A percentile compares a stretch with the other conserved stretches of the same genome.
These are phyloP conservation scores for Actinomortierella ambigua DNA, from an alignment of 371 early-diverging fungal genomes.

Conservation along the genomic window DNA sequence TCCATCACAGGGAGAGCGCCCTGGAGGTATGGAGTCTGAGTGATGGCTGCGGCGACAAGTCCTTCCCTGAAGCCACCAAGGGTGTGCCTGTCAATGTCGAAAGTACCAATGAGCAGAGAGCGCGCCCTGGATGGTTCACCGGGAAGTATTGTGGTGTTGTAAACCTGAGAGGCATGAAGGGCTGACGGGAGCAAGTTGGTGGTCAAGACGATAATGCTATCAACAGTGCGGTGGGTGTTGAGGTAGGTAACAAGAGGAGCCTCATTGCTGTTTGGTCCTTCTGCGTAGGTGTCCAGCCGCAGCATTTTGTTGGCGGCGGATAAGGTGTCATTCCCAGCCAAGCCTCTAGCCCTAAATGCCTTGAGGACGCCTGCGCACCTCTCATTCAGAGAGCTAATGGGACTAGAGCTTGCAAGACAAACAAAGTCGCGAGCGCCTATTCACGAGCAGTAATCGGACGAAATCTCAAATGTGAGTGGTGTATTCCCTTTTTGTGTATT, in stretches of 20 bases:
- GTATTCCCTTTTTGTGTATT: too few species aligned
- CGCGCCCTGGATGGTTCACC: slow-evolving; percentile 39
- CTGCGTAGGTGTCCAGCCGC: background rate
- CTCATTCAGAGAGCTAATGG: slow-evolving; percentile 17
- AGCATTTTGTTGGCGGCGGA: slow-evolving; percentile 19
- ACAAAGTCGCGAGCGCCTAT: slow-evolving; percentile 36
- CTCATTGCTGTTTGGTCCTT: background rate
- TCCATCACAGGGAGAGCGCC: slow-evolving; percentile 55
- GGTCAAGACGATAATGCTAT: slow-evolving; percentile 26
- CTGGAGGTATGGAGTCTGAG: slow-evolving; percentile 57
- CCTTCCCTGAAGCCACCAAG: slow-evolving; percentile 42
- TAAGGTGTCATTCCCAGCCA: background rate
- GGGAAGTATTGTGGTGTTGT: slow-evolving; percentile 30
- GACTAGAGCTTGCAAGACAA: slow-evolving; percentile 13
- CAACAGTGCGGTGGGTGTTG: slow-evolving; percentile 18
- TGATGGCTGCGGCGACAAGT: slow-evolving; percentile 43
- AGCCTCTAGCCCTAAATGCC: slow-evolving; percentile 24
- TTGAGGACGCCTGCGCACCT: slow-evolving; percentile 34
- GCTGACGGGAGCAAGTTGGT: slow-evolving; percentile 17
- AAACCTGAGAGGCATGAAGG: slow-evolving; percentile 4
- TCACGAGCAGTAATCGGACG: background rate
- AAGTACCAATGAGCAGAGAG: slow-evolving; percentile 19
- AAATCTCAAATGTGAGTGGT: too few species aligned
- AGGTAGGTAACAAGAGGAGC: slow-evolving; percentile 6
- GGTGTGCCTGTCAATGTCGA: slow-evolving; percentile 46